phyloP scores from a whole-genome alignment of 2,329 filamentous ascomycete species.

The Colletotrichum sublineola region DNA sequence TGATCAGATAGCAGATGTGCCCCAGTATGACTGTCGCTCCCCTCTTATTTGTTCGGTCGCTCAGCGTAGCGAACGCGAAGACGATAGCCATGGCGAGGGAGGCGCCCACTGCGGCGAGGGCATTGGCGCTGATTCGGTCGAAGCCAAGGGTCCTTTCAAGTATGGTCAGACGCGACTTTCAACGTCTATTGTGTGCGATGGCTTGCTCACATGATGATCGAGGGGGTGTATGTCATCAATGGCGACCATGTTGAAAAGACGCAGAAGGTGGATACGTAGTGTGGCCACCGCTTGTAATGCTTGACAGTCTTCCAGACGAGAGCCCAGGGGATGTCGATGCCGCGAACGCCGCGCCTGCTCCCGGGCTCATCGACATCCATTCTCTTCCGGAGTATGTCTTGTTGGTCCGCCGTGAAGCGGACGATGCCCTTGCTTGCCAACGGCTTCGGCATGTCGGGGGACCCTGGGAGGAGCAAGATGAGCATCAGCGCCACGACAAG shows the following conservation, averaged over 20 bases:
- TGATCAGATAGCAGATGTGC: constrained; percentile 59
- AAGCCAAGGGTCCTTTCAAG: constrained; percentile 57
- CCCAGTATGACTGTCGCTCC: constrained; percentile 60
- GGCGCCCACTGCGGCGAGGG: constrained; percentile 58
- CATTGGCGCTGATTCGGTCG: constrained; percentile 60
- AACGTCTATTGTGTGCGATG: not conserved
- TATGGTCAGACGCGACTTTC: not conserved
- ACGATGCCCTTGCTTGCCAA: constrained; percentile 56
- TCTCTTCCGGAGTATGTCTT: constrained; percentile 50
- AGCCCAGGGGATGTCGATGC: constrained; percentile 53
- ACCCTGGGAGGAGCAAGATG: constrained; percentile 58
- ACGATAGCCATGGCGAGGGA: constrained; percentile 61
- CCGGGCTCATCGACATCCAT: constrained; percentile 52
- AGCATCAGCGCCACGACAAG: constrained; percentile 55
- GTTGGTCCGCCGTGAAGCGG: constrained; percentile 52
- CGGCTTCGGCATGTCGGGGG: constrained; percentile 55
- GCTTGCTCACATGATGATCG: constrained; percentile 55
- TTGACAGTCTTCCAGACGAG: constrained; percentile 59
- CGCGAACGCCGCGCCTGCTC: constrained; percentile 51
- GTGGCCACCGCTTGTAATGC: constrained; percentile 62
- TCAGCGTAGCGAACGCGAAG: constrained; percentile 62
- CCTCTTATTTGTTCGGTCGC: constrained; percentile 59
- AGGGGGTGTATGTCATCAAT: constrained; percentile 64
- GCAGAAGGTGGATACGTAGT: constrained; percentile 62
- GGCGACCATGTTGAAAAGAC: constrained; percentile 67